Conservation (phyloP, 2,329 filamentous ascomycete species). For the Chrysoporthe austroafricana region DNA sequence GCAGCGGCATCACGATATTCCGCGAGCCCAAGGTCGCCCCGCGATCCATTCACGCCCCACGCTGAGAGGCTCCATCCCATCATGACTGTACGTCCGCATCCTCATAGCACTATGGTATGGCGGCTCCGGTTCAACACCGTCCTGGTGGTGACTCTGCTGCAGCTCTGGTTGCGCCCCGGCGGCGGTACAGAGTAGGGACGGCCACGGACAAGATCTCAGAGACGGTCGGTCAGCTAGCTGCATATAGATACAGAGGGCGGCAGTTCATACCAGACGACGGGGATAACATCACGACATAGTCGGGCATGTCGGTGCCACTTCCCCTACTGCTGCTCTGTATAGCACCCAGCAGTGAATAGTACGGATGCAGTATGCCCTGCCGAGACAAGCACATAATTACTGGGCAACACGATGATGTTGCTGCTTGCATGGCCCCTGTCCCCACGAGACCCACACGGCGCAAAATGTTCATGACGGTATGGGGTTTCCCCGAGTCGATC, state of each 20-base stretch:
- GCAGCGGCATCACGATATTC: slow-evolving; percentile 2
- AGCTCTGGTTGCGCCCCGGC: not conserved
- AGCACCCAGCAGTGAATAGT: no score
- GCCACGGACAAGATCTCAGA: not conserved
- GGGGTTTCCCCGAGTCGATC: not conserved
- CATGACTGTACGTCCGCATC: not conserved
- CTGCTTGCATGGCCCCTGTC: not conserved
- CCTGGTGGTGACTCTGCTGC: not conserved
- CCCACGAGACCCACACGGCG: not conserved
- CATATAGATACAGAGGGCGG: no score
- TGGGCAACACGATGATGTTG: no score
- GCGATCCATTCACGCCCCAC: not conserved
- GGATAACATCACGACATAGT: no score
- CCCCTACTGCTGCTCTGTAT: no score
- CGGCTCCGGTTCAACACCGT: not conserved
- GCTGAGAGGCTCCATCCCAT: not conserved
- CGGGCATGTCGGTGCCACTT: no score
- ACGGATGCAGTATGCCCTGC: no score
- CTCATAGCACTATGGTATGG: no score
- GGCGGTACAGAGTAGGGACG: not conserved
- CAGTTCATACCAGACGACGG: no score
- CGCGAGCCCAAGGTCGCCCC: not conserved
- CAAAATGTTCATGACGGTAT: not conserved
- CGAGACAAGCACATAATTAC: no score
- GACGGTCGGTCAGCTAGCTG: no score